Percentiles rank a stretch among this genome's conserved stretches.
phyloP scores from a whole-genome alignment of 2,329 filamentous ascomycete species.

The Exophiala sideris region DNA sequence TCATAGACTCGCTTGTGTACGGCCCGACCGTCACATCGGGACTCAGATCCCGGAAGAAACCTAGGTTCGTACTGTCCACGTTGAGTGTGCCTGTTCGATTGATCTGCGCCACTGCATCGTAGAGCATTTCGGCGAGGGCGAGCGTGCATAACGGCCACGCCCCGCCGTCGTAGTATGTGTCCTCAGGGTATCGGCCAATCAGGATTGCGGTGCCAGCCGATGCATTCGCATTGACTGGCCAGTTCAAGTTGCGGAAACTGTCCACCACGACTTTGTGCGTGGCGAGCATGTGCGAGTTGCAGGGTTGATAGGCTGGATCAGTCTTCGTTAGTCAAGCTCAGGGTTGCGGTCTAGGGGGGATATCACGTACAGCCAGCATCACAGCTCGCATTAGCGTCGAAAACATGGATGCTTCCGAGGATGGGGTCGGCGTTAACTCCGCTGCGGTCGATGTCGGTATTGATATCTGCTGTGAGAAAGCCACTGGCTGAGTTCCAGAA shows the following conservation, averaged over 20 bases:
- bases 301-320: slow-evolving; percentile 59
- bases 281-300: slow-evolving; percentile 62
- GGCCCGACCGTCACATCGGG: slow-evolving; percentile 58
- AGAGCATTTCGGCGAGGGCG: slow-evolving; percentile 74
- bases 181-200: slow-evolving; percentile 67
- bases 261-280: slow-evolving; percentile 75
- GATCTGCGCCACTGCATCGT: slow-evolving; percentile 71
- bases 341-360: not conserved
- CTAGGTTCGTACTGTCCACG: slow-evolving; percentile 62
- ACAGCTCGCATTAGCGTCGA: slow-evolving; percentile 63
- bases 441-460: slow-evolving; percentile 54
- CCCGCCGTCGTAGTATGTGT: slow-evolving; percentile 72
- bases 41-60: slow-evolving; percentile 68
- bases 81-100: slow-evolving; percentile 60
- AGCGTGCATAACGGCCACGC: slow-evolving; percentile 76
- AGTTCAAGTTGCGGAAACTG: slow-evolving; percentile 68
- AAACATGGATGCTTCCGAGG: slow-evolving; percentile 63
- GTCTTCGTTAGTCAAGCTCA: not conserved
- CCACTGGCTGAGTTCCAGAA: slow-evolving; percentile 63
- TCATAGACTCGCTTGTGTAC: slow-evolving; percentile 53
- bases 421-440: slow-evolving; percentile 72
- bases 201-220: slow-evolving; percentile 57
- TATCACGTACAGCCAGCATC: slow-evolving; percentile 54
- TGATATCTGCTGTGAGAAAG: slow-evolving; percentile 68
- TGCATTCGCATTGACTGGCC: slow-evolving; percentile 63